Evolutionary conservation across 2,329 filamentous ascomycete genomes (phyloP).

Genomic region (Xylogone sp.): DNA sequence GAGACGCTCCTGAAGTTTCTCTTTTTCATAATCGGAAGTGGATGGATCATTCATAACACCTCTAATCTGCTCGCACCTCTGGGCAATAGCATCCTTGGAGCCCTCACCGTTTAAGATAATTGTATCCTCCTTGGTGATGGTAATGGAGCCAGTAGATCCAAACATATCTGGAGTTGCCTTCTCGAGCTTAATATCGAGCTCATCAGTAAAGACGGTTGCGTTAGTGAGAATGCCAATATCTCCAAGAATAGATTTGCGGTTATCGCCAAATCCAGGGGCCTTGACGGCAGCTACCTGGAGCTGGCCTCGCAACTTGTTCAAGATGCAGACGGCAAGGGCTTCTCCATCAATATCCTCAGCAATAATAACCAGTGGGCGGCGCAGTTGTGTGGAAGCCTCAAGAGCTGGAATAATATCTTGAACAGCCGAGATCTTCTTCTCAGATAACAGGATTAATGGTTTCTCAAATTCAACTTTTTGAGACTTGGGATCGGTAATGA

Average conservation of each 20-base stretch:
- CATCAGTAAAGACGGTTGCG: slow-evolving; percentile 94
- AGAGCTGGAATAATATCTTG: slow-evolving; percentile 98
- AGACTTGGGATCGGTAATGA: slow-evolving; percentile 98
- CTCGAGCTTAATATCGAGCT: slow-evolving; percentile 98
- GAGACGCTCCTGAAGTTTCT: slow-evolving; percentile 99
- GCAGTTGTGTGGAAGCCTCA: slow-evolving; percentile 92
- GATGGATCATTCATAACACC: slow-evolving; percentile 90
- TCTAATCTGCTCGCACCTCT: slow-evolving; percentile 98
- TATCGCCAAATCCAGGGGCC: slow-evolving; percentile 98
- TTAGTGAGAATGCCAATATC: slow-evolving; percentile 95
- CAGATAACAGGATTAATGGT: slow-evolving; percentile 94
- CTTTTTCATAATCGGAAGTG: slow-evolving; percentile 99
- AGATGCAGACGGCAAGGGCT: slow-evolving; percentile 96
- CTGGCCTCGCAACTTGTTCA: slow-evolving; percentile 99
- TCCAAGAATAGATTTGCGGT: slow-evolving; percentile 99
- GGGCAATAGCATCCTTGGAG: slow-evolving; percentile 85
- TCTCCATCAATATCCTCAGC: slow-evolving; percentile 99
- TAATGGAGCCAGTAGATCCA: slow-evolving; percentile 95
- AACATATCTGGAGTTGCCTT: slow-evolving; percentile 96
- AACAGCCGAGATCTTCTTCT: slow-evolving; percentile 99
- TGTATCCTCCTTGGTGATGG: slow-evolving; percentile 99
- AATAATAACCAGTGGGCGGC: slow-evolving; percentile 95
- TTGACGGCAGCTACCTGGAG: slow-evolving; percentile 98
- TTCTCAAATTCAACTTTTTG: slow-evolving; percentile 99
- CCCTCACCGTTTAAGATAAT: slow-evolving; percentile 97